Percentiles rank a stretch among this genome's conserved stretches.
Conservation (phyloP, 768 basidiomycete genomes). For the Mycena floridula region DNA sequence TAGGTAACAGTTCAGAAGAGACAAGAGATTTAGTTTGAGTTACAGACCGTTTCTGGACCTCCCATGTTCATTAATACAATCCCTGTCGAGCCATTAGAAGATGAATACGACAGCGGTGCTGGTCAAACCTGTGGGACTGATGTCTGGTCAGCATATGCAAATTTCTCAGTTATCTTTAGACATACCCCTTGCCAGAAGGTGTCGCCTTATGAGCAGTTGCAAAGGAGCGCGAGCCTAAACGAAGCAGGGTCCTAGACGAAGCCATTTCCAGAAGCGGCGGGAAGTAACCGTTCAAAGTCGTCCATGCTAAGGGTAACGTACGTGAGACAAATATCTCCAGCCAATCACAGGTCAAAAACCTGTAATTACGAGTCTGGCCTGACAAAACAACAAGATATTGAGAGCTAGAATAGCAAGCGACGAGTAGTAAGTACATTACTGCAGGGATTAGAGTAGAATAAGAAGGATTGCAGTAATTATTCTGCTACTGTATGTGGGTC, state of each 20-base stretch:
- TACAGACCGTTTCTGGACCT: constrained; percentile 81
- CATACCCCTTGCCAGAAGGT: background rate
- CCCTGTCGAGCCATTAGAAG: constrained; percentile 32
- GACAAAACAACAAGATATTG: background rate
- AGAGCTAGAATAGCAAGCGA: background rate
- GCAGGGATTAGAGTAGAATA: background rate
- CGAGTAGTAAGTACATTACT: background rate
- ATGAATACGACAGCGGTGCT: constrained; percentile 1
- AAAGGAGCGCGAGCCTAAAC: background rate
- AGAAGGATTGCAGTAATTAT: background rate
- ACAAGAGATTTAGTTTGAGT: background rate
- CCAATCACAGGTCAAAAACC: background rate
- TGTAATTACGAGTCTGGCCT: background rate
- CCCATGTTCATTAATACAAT: constrained; percentile 99
- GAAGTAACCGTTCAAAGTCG: too few species aligned
- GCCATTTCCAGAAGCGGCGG: too few species aligned
- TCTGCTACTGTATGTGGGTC: background rate
- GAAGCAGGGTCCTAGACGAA: background rate
- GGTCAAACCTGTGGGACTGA: constrained; percentile 56
- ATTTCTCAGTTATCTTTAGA: too few species aligned
- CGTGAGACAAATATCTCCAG: too few species aligned
- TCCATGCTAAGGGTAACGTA: too few species aligned
- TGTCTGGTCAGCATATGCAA: too few species aligned
- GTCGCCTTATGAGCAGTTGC: background rate
- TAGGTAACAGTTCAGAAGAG: constrained; percentile 23